Base-by-base conservation (phyloP, 2,329 filamentous ascomycete genomes). In the Ciborinia camelliae region DNA sequence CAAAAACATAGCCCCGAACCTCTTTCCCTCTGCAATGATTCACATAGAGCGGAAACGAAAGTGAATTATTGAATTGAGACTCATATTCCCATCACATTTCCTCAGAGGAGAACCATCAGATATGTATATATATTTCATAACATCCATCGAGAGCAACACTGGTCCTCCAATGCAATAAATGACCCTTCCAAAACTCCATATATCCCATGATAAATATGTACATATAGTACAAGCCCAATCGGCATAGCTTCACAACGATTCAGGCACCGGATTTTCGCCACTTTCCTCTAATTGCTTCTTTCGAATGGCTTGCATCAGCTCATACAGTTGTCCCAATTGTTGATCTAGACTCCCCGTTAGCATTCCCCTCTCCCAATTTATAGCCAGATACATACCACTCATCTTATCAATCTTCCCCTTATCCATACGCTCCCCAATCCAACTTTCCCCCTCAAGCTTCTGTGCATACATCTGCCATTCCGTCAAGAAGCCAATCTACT, bases 401-500 rank as follows among this genome's bases (percentile, higher is more conserved):
- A 98, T 91, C 78, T 97, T 97, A 67, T 92, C 88, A 64, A 98
- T 81, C 78, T 97, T 97, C 0, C 80, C 81, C 71, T 86, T 85
- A 69, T 98, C 94, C 76, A 98, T 82, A 76, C 89, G 94, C 68
- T 91, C 91, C 1, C 89, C 94, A 66, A 84, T 82, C 95, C 95
- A 98, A 0, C 83, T 77, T 62, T 96, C 89, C 0, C 93, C 94
- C 74, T 98, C 94, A 20, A 99, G 80, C 75, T 92, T 88, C 76
- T 99, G 94, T 2, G 92, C 93, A 75, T 98, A 99, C 61, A 91
- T 80, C 77, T 99, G 95, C 94, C 94, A 99, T 77, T 98, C 93
- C 0, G 91, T 94, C 71, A 99, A 82, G 77, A 99, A 99, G 1
- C 94, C 95, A 72, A 98, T 92, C 92, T 96, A 60, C 15, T 23